phyloP scores from a whole-genome alignment of 2,329 filamentous ascomycete species.

The Neopestalotiopsis clavispora region DNA sequence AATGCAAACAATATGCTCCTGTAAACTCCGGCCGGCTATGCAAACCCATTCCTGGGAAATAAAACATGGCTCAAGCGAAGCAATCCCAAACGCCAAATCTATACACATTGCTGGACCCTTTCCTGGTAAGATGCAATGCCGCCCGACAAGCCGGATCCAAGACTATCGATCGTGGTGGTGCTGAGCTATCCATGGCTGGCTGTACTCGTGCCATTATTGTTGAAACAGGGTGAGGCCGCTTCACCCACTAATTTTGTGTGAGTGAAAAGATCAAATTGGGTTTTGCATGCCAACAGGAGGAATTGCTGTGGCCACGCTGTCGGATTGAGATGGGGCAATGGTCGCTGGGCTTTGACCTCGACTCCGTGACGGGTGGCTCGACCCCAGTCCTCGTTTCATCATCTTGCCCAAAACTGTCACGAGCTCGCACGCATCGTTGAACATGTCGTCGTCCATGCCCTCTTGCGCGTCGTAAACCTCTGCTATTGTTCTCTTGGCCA shows the following conservation, averaged over 20 bases:
- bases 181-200: background rate
- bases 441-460: slow-evolving; percentile 94
- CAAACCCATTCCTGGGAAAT: background rate
- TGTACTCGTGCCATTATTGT: background rate
- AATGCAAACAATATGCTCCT: background rate
- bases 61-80: background rate
- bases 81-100: background rate
- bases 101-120: background rate
- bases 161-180: background rate
- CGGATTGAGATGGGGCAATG: slow-evolving; percentile 23
- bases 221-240: background rate
- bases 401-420: slow-evolving; percentile 87
- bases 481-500: slow-evolving; percentile 83
- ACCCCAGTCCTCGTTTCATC: slow-evolving; percentile 74
- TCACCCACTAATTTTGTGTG: background rate
- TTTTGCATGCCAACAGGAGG: slow-evolving; percentile 31
- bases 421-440: slow-evolving; percentile 86
- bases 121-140: background rate
- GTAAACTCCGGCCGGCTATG: slow-evolving; percentile 12
- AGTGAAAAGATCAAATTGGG: slow-evolving; percentile 22
- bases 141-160: background rate
- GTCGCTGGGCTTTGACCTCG: slow-evolving; percentile 24
- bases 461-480: slow-evolving; percentile 92
- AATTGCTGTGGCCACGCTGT: slow-evolving; percentile 25
- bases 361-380: slow-evolving; percentile 24